Conservation (phyloP, 2,329 filamentous ascomycete species). For the Paraphoma chrysanthemicola region DNA sequence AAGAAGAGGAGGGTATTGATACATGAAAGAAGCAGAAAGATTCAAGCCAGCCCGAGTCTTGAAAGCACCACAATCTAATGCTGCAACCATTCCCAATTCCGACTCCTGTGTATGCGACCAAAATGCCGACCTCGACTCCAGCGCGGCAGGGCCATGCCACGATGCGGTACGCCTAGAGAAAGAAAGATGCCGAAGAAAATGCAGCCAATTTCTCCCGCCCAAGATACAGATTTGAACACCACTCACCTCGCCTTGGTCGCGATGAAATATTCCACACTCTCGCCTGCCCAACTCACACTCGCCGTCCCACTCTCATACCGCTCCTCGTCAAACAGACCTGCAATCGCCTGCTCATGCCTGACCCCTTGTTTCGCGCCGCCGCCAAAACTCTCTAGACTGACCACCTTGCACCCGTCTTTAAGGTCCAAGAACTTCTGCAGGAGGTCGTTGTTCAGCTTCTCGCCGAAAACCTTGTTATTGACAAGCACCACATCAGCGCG, state of each 20-base stretch:
- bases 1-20: neutral
- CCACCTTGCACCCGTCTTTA: slow-evolving; percentile 86
- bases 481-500: slow-evolving; percentile 94
- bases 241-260: slow-evolving; percentile 61
- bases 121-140: neutral
- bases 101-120: neutral
- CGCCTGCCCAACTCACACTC: slow-evolving; percentile 88
- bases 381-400: slow-evolving; percentile 86
- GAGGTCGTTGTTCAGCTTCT: slow-evolving; percentile 82
- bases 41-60: neutral
- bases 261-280: slow-evolving; percentile 85
- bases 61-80: neutral
- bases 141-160: neutral
- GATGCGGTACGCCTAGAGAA: neutral
- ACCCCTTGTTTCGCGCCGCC: slow-evolving; percentile 78
- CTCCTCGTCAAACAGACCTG: slow-evolving; percentile 80
- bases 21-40: neutral
- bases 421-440: slow-evolving; percentile 91
- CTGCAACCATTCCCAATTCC: neutral
- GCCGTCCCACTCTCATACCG: slow-evolving; percentile 72
- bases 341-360: slow-evolving; percentile 79
- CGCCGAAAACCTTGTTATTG: slow-evolving; percentile 96
- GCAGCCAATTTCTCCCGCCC: neutral
- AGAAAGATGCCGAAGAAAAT: neutral
- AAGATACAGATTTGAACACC: neutral